Evolutionary conservation across 2,329 filamentous ascomycete genomes (phyloP).

Genomic region (Penicillium oxalicum): DNA sequence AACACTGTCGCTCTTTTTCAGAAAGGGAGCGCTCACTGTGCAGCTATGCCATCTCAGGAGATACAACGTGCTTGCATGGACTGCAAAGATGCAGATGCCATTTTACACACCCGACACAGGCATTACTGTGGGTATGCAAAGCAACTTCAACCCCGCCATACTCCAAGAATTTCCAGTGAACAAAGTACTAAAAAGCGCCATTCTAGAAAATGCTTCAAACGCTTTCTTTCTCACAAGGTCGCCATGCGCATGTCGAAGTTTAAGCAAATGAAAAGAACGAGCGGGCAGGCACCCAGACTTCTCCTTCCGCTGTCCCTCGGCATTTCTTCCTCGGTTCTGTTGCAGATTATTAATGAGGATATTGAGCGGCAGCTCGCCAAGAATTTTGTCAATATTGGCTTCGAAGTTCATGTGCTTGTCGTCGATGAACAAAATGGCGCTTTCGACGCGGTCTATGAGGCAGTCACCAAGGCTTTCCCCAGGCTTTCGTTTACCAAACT

Average conservation of each 20-base stretch:
- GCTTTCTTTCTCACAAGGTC: constrained; percentile 71
- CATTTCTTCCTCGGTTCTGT: constrained; percentile 68
- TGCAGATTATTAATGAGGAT: constrained; percentile 65
- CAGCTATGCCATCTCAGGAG: constrained; percentile 30
- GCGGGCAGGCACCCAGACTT: constrained; percentile 46
- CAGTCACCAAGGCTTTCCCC: constrained; percentile 57
- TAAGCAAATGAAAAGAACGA: constrained; percentile 33
- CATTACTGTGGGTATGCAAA: constrained; percentile 52
- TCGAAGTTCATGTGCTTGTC: constrained; percentile 50
- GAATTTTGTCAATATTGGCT: constrained; percentile 57
- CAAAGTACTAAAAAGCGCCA: constrained; percentile 8
- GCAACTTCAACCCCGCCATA: constrained; percentile 6
- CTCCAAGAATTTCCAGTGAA: background rate
- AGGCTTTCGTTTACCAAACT: constrained; percentile 58
- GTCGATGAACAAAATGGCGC: constrained; percentile 34
- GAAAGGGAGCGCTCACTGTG: background rate
- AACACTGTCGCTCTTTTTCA: background rate
- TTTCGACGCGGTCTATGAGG: constrained; percentile 33
- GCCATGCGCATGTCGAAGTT: constrained; percentile 70
- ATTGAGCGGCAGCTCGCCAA: constrained; percentile 53
- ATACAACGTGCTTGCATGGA: constrained; percentile 46
- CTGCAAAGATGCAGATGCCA: constrained; percentile 48
- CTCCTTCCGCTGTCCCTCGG: constrained; percentile 80
- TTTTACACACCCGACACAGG: constrained; percentile 53
- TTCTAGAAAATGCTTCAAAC: constrained; percentile 65